These are phyloP conservation scores for Cladosporium oxysporum DNA, from an alignment of 2,329 filamentous ascomycete genomes.

Conservation along the genomic window DNA sequence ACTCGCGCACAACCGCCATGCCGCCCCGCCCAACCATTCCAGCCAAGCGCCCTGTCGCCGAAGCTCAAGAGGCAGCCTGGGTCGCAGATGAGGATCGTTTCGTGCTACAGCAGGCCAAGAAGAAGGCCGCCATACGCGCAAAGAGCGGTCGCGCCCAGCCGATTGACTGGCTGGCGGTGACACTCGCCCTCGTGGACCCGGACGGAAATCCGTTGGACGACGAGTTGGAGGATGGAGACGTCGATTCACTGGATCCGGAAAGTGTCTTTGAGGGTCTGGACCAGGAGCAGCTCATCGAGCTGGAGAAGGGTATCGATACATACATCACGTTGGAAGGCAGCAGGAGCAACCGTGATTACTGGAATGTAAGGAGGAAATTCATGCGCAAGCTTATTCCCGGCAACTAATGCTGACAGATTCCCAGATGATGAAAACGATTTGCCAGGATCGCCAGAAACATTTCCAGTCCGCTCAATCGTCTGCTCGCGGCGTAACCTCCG, in stretches of 20 bases:
- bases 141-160: slow-evolving; percentile 87
- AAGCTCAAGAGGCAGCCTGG: slow-evolving; percentile 61
- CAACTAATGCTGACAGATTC: slow-evolving; percentile 26
- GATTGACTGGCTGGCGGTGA: slow-evolving; percentile 92
- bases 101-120: slow-evolving; percentile 94
- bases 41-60: slow-evolving; percentile 45
- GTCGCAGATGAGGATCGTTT: slow-evolving; percentile 95
- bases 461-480: slow-evolving; percentile 56
- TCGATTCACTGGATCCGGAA: slow-evolving; percentile 78
- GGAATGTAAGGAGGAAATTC: slow-evolving; percentile 59
- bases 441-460: slow-evolving; percentile 71
- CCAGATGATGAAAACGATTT: slow-evolving; percentile 79
- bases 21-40: slow-evolving; percentile 39
- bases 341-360: slow-evolving; percentile 78
- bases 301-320: slow-evolving; percentile 78
- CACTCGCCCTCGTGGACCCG: slow-evolving; percentile 81
- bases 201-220: slow-evolving; percentile 80
- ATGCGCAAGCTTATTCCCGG: not conserved
- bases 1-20: slow-evolving; percentile 10
- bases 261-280: slow-evolving; percentile 75
- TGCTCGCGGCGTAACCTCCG: slow-evolving; percentile 77
- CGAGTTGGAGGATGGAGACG: slow-evolving; percentile 73
- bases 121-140: slow-evolving; percentile 93
- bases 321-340: slow-evolving; percentile 82
- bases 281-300: slow-evolving; percentile 66